phyloP scores from a whole-genome alignment of 352 stramenopile genomes.

The Pythium plurisporium region DNA sequence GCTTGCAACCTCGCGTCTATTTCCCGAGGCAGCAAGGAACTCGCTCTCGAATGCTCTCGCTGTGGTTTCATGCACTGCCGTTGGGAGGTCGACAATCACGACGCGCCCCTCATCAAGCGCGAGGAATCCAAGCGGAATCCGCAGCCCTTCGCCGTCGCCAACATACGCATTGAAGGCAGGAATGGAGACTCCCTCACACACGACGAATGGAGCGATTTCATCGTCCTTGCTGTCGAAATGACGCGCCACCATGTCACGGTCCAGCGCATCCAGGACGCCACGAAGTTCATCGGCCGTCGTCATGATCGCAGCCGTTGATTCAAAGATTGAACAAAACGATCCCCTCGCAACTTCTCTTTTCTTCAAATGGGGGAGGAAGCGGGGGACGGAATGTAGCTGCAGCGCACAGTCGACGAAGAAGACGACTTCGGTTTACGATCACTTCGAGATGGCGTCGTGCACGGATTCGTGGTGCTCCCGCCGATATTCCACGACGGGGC shows the following conservation, averaged over 20 bases:
- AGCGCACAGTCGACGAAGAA: too few relatives aligned
- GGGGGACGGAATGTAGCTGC: too few relatives aligned
- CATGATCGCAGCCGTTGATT: neutral
- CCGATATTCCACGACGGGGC: too few relatives aligned
- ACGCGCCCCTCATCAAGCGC: conserved; percentile 18
- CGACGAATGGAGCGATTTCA: conserved; percentile 19
- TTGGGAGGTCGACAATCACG: conserved; percentile 11
- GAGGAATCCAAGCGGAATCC: conserved; percentile 20
- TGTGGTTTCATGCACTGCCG: conserved; percentile 18
- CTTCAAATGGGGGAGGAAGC: too few relatives aligned
- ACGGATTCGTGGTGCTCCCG: too few relatives aligned
- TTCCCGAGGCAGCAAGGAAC: conserved; percentile 16
- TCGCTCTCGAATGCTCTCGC: neutral
- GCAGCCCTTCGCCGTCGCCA: conserved; percentile 16
- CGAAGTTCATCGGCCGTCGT: neutral
- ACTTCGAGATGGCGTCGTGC: too few relatives aligned
- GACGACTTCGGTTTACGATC: too few relatives aligned
- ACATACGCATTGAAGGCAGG: conserved; percentile 25
- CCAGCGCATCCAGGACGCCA: neutral
- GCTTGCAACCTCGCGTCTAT: conserved; percentile 3
- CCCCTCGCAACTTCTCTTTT: too few relatives aligned
- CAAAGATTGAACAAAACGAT: too few relatives aligned
- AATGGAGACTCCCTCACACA: conserved; percentile 26
- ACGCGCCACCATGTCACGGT: neutral
- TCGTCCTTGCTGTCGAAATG: conserved; percentile 5